Conservation (phyloP, 2,329 filamentous ascomycete genomes). For the Verruconis gallopava region DNA sequence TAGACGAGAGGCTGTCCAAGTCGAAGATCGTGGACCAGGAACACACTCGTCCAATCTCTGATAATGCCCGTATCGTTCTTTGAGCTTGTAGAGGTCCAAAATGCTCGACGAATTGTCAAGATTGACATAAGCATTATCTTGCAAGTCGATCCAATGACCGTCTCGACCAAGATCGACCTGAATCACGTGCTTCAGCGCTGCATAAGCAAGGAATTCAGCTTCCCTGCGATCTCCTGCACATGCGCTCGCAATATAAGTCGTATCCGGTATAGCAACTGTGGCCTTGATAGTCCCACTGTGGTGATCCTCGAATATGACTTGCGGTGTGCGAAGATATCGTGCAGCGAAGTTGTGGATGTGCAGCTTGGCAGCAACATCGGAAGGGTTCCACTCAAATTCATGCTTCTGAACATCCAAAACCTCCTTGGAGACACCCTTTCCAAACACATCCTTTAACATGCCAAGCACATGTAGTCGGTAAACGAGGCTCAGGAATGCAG, state of each 20-base stretch:
- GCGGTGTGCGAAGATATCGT: conserved; percentile 23
- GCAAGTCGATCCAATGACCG: not conserved
- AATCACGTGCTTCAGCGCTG: not conserved
- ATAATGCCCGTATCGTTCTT: not conserved
- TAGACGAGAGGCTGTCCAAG: not conserved
- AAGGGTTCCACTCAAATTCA: not conserved
- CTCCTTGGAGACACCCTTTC: not conserved
- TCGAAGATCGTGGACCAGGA: not conserved
- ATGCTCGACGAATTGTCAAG: not conserved
- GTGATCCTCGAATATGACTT: conserved; percentile 13
- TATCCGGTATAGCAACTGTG: not conserved
- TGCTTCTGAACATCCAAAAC: not conserved
- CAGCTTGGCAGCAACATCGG: not conserved
- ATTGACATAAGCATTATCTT: not conserved
- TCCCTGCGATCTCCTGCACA: not conserved
- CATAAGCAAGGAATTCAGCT: not conserved
- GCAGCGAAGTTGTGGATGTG: conserved; percentile 31
- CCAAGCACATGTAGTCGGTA: not conserved
- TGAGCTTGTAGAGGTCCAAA: not conserved
- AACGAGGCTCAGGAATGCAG: not conserved
- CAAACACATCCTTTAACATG: not conserved
- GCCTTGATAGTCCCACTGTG: no score
- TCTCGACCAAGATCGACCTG: not conserved
- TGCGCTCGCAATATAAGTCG: not conserved
- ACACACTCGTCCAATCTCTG: not conserved